Evolutionary conservation across 495 filamentous ascomycete species (phyloP), one percentile per base, ranked within the genome.

Genomic region (Chlorociboria aeruginascens): DNA sequence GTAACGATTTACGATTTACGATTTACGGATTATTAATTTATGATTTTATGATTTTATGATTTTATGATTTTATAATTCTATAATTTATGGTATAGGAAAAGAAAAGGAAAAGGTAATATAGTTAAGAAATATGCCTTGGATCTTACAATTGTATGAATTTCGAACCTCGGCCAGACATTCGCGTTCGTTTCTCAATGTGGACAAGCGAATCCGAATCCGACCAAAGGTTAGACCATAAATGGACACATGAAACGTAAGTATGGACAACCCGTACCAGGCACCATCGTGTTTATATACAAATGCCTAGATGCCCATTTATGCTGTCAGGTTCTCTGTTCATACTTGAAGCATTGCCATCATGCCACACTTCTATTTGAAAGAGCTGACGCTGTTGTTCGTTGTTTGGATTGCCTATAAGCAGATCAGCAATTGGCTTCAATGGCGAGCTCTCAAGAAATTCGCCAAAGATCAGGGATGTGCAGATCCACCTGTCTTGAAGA

Each of bases 401-500:
- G 34, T 34, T 16, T 50, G 33, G 41, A 14, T 47, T n/a, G 35
- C 40, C 4, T 55, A 32, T 32, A 31, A 25, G 6, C 49, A 51
- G 13, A 10, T 49, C 29, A 44, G 25, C 30, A 41, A 30, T 30
- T 51, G 29, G 33, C 32, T 48, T 28, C 44, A 45, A 9, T 51
- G 44, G 53, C 44, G 44, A 40, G 29, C 29, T 28, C 31, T 55
- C 17, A 40, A 20, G 40, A 45, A 41, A 48, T 50, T 44, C 37
- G 49, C 48, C 1, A 32, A 34, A 8, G 9, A 45, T 25, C 16
- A 45, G 40, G 53, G 53, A 11, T 51, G 48, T 30, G 41, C 8
- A 32, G 53, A 48, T 16, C 33, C 39, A 28, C 40, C 44, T 1
- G 36, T 25, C 8, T 14, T 49, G 10, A 44, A 43, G 12, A 55